Evolutionary conservation across 768 basidiomycete species (phyloP).

Genomic region (Obba rivulosa): DNA sequence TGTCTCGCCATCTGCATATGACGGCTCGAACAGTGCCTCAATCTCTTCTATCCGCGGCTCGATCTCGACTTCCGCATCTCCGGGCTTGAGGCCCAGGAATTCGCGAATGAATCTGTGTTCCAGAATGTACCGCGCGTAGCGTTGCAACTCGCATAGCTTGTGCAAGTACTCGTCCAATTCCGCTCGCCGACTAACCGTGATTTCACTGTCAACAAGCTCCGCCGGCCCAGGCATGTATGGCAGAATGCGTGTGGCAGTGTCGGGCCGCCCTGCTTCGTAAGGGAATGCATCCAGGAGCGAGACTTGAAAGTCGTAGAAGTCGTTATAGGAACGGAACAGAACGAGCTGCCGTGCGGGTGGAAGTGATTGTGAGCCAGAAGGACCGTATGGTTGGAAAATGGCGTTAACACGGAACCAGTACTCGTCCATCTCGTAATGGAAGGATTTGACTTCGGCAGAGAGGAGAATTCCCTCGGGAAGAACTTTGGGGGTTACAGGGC

Average conservation of each 20-base stretch:
- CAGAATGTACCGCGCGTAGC: conserved; percentile 72
- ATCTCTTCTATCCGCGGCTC: conserved; percentile 57
- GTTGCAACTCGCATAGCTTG: conserved; percentile 69
- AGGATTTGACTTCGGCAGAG: conserved; percentile 88
- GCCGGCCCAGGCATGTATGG: conserved; percentile 98
- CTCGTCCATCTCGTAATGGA: conserved; percentile 92
- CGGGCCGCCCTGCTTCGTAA: conserved; percentile 80
- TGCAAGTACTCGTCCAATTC: conserved; percentile 90
- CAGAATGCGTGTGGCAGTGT: conserved; percentile 65
- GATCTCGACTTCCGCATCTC: conserved; percentile 71
- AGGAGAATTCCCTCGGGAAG: conserved; percentile 82
- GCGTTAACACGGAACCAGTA: conserved; percentile 98
- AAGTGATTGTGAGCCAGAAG: conserved; percentile 46
- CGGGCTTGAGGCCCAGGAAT: conserved; percentile 82
- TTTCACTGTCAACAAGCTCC: conserved; percentile 71
- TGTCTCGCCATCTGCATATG: conserved; percentile 1
- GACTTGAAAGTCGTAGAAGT: conserved; percentile 98
- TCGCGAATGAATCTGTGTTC: conserved; percentile 74
- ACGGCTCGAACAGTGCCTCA: conserved; percentile 37
- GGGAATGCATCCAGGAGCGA: conserved; percentile 83
- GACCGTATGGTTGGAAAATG: conserved; percentile 77
- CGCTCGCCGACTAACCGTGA: conserved; percentile 72
- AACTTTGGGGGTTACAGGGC: conserved; percentile 38
- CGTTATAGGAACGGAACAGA: conserved; percentile 92
- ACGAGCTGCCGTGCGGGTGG: conserved; percentile 75